These are phyloP conservation scores for Raphidocelis subcapitata DNA, from an alignment of 139 green algal species.

Conservation along the genomic window DNA sequence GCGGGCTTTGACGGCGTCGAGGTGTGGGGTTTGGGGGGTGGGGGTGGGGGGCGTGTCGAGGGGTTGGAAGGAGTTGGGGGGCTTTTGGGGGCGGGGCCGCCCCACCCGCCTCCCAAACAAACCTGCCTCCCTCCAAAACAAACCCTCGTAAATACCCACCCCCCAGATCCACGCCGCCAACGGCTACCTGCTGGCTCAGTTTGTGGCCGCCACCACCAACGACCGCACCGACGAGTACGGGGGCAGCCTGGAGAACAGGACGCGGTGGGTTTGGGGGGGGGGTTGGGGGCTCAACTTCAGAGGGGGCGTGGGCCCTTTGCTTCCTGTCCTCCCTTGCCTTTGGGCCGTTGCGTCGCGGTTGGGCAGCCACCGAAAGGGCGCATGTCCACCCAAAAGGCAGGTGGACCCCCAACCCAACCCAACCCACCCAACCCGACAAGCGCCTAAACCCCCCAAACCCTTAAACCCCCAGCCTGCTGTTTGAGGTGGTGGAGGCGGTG, in stretches of 20 bases:
- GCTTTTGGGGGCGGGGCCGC: too few relatives aligned
- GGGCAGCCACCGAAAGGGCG: too few relatives aligned
- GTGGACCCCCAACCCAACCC: too few relatives aligned
- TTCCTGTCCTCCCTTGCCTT: too few relatives aligned
- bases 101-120: background rate
- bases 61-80: too few relatives aligned
- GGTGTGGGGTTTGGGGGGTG: too few relatives aligned
- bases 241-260: constrained; percentile 61
- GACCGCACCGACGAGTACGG: constrained; percentile 71
- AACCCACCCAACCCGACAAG: too few relatives aligned
- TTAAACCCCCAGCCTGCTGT: constrained; percentile 36
- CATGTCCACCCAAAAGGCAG: too few relatives aligned
- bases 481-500: constrained; percentile 56
- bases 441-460: too few relatives aligned
- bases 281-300: too few relatives aligned
- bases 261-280: constrained; percentile 28
- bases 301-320: too few relatives aligned
- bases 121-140: background rate
- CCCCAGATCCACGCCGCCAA: constrained; percentile 71
- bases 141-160: background rate
- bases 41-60: too few relatives aligned
- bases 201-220: constrained; percentile 61
- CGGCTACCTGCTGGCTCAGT: constrained; percentile 73
- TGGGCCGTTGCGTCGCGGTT: background rate
- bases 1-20: constrained; percentile 28